phyloP scores from a whole-genome alignment of 495 filamentous ascomycete species.

The Glutinoglossum americanum region DNA sequence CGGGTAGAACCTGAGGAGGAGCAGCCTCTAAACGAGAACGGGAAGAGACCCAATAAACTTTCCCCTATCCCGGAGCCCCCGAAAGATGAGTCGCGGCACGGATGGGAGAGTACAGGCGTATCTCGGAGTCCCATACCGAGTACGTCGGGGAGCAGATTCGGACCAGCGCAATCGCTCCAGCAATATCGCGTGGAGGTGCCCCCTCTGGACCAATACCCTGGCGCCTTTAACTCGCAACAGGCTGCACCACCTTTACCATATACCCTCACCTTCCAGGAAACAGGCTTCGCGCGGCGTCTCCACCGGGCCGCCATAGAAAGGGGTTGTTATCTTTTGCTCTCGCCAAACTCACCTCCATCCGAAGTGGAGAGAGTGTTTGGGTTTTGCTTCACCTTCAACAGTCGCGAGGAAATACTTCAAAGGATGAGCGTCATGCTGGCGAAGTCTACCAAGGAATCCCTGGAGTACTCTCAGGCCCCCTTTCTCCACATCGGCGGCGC shows the following conservation, averaged over 20 bases:
- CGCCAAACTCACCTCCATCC: conserved; percentile 23
- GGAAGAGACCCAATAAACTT: not conserved
- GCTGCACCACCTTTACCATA: not conserved
- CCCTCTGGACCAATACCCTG: not conserved
- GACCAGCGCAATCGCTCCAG: not conserved
- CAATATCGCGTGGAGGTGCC: conserved; percentile 1
- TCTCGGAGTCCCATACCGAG: not conserved
- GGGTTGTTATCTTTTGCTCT: conserved; percentile 35
- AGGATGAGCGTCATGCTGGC: conserved; percentile 23
- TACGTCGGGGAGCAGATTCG: not conserved
- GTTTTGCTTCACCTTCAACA: conserved; percentile 37
- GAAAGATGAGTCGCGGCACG: not conserved
- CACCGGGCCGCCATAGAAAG: conserved; percentile 45
- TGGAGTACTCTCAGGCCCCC: conserved; percentile 36
- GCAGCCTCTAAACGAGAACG: not conserved
- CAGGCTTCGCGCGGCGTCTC: conserved; percentile 46
- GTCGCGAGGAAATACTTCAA: conserved; percentile 24
- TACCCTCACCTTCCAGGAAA: conserved; percentile 37
- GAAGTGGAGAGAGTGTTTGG: conserved; percentile 37
- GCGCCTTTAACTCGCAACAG: not conserved
- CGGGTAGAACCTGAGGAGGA: not conserved
- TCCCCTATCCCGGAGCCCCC: not conserved
- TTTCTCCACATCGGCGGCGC: conserved; percentile 47
- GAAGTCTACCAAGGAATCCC: conserved; percentile 21
- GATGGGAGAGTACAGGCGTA: not conserved